These are phyloP conservation scores for Wickerhamiella alocasiicola DNA, from an alignment of 805 yeast genomes.

Conservation along the genomic window DNA sequence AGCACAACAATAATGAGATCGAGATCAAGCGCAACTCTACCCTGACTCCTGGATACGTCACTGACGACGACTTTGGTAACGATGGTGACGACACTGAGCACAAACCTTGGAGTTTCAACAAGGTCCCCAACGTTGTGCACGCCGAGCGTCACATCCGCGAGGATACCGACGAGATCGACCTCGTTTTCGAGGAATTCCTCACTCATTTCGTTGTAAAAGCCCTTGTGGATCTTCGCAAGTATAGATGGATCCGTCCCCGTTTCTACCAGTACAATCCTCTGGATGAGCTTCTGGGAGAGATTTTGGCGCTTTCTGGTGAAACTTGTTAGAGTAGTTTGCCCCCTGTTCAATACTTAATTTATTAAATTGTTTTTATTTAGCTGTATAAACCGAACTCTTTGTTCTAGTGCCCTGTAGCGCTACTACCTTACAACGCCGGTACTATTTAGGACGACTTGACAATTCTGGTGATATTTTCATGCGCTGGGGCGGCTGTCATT, in stretches of 20 bases:
- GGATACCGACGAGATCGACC: slow-evolving; percentile 37
- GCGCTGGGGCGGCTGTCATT: too few species aligned
- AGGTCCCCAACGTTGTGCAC: slow-evolving; percentile 71
- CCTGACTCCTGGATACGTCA: slow-evolving; percentile 56
- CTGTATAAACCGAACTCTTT: too few species aligned
- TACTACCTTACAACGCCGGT: too few species aligned
- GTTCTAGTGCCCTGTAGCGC: too few species aligned
- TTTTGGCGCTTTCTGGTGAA: background rate
- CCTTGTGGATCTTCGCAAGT: slow-evolving; percentile 25
- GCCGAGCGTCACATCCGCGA: slow-evolving; percentile 27
- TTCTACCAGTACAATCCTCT: slow-evolving; percentile 3
- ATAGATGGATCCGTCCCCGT: slow-evolving; percentile 7
- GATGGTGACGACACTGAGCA: slow-evolving; percentile 79
- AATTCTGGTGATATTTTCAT: too few species aligned
- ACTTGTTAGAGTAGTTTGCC: too few species aligned
- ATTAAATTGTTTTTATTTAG: too few species aligned
- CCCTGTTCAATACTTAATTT: too few species aligned
- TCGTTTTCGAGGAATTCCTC: slow-evolving; percentile 72
- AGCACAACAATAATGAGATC: background rate
- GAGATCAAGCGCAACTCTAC: slow-evolving; percentile 2
- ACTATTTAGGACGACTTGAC: too few species aligned
- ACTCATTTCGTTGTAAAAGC: slow-evolving; percentile 40
- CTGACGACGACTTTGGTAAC: slow-evolving; percentile 71
- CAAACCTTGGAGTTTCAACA: slow-evolving; percentile 42
- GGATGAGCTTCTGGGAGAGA: slow-evolving; percentile 4